phyloP scores from a whole-genome alignment of 2,329 filamentous ascomycete genomes.

The Ophiostoma tasmaniense region DNA sequence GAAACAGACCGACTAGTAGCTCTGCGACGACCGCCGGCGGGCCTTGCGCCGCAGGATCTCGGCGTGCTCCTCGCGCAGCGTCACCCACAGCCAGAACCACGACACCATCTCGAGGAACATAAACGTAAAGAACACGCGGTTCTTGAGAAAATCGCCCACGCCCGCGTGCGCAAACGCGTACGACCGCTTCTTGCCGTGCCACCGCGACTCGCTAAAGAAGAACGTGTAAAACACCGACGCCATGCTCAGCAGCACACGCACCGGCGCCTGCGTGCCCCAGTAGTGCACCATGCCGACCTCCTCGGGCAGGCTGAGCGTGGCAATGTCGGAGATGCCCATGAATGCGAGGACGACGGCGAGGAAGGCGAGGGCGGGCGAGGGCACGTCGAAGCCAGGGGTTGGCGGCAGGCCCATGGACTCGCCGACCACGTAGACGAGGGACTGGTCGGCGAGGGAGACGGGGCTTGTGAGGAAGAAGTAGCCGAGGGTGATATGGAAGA shows the following conservation, averaged over 20 bases:
- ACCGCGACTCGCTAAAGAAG: constrained; percentile 43
- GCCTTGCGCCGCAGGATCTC: constrained; percentile 33
- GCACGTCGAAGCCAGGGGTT: constrained; percentile 57
- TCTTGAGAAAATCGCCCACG: constrained; percentile 64
- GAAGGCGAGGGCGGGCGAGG: constrained; percentile 64
- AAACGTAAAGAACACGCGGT: constrained; percentile 76
- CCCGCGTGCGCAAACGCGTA: constrained; percentile 31
- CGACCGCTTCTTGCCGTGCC: constrained; percentile 25
- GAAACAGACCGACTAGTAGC: not conserved
- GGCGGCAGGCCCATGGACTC: constrained; percentile 73
- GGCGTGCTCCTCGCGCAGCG: constrained; percentile 55
- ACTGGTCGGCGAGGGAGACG: constrained; percentile 63
- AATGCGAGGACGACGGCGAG: constrained; percentile 59
- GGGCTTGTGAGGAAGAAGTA: constrained; percentile 77
- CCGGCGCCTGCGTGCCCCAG: constrained; percentile 58
- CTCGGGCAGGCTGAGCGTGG: constrained; percentile 59
- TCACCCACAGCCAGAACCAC: constrained; percentile 82
- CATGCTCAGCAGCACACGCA: constrained; percentile 59
- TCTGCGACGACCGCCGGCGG: constrained; percentile 24
- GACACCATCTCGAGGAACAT: constrained; percentile 72
- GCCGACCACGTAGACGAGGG: constrained; percentile 70
- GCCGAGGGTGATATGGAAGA: constrained; percentile 77
- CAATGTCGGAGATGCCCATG: constrained; percentile 54
- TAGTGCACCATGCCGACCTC: constrained; percentile 54
- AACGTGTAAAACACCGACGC: constrained; percentile 55